These are phyloP conservation scores for Globisporangium recalcitrans DNA, from an alignment of 352 stramenopile species.

Conservation along the genomic window DNA sequence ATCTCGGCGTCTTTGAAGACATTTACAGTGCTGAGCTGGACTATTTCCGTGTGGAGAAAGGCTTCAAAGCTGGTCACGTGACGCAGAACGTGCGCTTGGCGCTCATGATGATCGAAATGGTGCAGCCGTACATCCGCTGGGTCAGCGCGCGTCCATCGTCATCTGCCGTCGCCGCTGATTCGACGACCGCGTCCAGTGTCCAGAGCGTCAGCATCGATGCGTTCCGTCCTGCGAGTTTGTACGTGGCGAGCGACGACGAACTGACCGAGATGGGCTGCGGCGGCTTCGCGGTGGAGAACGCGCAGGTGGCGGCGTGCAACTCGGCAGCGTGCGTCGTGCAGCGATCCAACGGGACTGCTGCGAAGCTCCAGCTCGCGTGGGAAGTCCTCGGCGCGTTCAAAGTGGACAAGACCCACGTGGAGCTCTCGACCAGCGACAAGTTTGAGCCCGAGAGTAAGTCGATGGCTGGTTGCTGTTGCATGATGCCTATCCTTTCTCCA, in stretches of 20 bases:
- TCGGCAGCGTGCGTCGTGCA: conserved; percentile 33
- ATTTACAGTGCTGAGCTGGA: conserved; percentile 66
- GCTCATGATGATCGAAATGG: conserved; percentile 93
- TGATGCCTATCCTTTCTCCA: background rate
- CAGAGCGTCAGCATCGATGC: conserved; percentile 5
- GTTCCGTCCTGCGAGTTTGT: conserved; percentile 48
- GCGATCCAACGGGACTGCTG: conserved; percentile 16
- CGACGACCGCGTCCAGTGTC: background rate
- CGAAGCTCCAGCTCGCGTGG: conserved; percentile 70
- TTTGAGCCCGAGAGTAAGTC: conserved; percentile 37
- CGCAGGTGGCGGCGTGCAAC: conserved; percentile 46
- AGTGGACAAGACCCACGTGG: conserved; percentile 66
- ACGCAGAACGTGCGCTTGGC: conserved; percentile 93
- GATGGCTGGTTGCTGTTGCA: no score
- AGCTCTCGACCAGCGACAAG: conserved; percentile 45
- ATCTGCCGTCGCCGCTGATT: background rate
- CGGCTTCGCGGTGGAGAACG: conserved; percentile 25
- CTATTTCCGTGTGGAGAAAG: conserved; percentile 36
- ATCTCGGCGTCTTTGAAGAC: conserved; percentile 72
- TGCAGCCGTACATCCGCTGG: conserved; percentile 91
- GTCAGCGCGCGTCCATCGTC: conserved; percentile 26
- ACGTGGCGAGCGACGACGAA: conserved; percentile 31
- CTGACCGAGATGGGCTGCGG: conserved; percentile 54
- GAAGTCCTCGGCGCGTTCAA: conserved; percentile 74
- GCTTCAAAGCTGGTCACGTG: conserved; percentile 86